These are phyloP conservation scores for Medicago arabica DNA, from an alignment of 306 rosid species.

Conservation along the genomic window DNA sequence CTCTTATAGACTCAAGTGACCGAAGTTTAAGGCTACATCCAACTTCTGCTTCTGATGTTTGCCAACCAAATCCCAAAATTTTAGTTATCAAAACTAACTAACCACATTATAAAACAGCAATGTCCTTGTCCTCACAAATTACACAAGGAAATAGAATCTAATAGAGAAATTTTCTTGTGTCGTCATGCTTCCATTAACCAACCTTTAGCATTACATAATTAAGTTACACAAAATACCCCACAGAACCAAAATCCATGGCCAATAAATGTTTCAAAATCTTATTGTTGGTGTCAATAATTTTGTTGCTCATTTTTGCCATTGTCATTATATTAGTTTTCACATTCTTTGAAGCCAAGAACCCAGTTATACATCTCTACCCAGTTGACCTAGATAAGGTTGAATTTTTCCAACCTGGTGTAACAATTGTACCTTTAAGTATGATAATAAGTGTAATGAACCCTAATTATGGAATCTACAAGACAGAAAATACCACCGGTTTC, in stretches of 20 bases:
- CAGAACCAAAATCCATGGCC: conserved; percentile 35
- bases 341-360: conserved; percentile 53
- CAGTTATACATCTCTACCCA: conserved; percentile 35
- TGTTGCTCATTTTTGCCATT: conserved; percentile 29
- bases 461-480: conserved; percentile 47
- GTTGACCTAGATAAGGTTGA: neutral
- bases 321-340: conserved; percentile 47
- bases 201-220: neutral
- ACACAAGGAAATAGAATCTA: neutral
- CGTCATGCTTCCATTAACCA: neutral
- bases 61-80: neutral
- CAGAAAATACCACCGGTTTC: conserved; percentile 26
- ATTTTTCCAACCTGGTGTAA: neutral
- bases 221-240: neutral
- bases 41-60: conserved; percentile 32
- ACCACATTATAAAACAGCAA: conserved; percentile 8
- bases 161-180: neutral
- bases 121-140: neutral
- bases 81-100: neutral
- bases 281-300: conserved; percentile 15
- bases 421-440: conserved; percentile 39
- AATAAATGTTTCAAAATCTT: conserved; percentile 46
- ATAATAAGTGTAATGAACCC: conserved; percentile 47
- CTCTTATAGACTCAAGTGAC: conserved; percentile 12
- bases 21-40: conserved; percentile 40